Conservation (phyloP, 164 flowering plant species). For the Echeveria elegans region DNA sequence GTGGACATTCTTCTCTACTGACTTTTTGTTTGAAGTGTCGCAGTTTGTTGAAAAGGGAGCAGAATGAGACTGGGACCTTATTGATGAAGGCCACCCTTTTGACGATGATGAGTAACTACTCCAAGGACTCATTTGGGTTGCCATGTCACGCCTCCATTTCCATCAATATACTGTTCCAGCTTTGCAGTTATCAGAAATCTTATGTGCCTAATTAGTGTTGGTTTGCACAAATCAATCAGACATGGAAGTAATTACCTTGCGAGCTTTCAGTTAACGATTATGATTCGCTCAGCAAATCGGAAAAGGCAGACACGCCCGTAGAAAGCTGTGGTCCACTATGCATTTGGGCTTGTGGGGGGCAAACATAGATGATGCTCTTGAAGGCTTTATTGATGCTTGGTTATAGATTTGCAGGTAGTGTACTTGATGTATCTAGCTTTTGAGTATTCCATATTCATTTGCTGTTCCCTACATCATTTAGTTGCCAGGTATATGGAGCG, state of each 20-base stretch:
- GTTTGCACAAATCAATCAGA: neutral
- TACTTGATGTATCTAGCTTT: too few species aligned
- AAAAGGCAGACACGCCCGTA: constrained; percentile 14
- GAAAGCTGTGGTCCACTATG: neutral
- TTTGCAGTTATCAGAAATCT: constrained; percentile 45
- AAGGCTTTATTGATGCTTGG: too few species aligned
- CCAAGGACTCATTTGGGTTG: constrained; percentile 56
- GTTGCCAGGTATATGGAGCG: too few species aligned
- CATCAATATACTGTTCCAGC: constrained; percentile 17
- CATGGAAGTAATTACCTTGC: constrained; percentile 33
- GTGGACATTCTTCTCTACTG: constrained; percentile 46
- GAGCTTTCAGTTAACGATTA: constrained; percentile 35
- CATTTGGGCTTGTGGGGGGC: too few species aligned
- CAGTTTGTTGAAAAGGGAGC: neutral
- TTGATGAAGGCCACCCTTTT: constrained; percentile 19
- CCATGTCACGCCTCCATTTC: constrained; percentile 44
- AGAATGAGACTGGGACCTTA: constrained; percentile 10
- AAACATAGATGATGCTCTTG: too few species aligned
- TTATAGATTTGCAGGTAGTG: too few species aligned
- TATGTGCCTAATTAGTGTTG: too few species aligned
- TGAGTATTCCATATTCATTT: too few species aligned
- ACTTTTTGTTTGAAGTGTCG: neutral
- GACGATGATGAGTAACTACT: constrained; percentile 22
- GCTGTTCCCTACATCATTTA: too few species aligned
- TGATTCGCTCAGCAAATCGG: constrained; percentile 26